Conservation (phyloP, 1,139 yeast genomes). For the Yamadazyma oceani region DNA sequence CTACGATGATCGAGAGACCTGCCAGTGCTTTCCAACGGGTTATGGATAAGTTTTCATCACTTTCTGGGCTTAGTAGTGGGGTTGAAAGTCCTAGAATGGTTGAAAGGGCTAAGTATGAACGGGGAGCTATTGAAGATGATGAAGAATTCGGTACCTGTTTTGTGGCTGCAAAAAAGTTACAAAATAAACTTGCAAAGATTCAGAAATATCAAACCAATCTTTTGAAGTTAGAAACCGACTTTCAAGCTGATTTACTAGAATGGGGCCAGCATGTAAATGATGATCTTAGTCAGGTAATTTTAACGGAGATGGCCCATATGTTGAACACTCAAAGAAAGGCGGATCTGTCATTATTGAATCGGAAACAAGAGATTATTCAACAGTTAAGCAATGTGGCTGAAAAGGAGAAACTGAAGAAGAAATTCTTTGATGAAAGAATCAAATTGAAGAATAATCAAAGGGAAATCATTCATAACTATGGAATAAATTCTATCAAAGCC, state of each 20-base stretch:
- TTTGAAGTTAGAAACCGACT: conserved; percentile 12
- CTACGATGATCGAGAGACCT: conserved; percentile 23
- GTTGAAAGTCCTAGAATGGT: neutral
- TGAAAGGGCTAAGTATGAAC: conserved; percentile 1
- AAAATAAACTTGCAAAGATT: conserved; percentile 12
- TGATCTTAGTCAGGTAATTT: conserved; percentile 5
- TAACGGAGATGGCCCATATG: conserved; percentile 12
- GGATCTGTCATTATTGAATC: conserved; percentile 1
- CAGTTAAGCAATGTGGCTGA: conserved; percentile 48
- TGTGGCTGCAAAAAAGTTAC: conserved; percentile 10
- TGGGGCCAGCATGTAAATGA: conserved; percentile 12
- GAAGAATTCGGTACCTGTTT: conserved; percentile 5
- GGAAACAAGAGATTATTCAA: conserved; percentile 18
- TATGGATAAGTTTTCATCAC: conserved; percentile 25
- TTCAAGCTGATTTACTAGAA: conserved; percentile 7
- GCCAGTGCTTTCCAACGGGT: conserved; percentile 31
- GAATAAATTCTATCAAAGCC: conserved; percentile 39
- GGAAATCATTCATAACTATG: conserved; percentile 44
- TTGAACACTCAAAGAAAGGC: conserved; percentile 8
- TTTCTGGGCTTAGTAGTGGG: conserved; percentile 17
- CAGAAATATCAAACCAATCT: conserved; percentile 12
- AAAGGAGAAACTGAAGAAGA: conserved; percentile 49
- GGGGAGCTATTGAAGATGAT: neutral
- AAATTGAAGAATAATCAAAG: conserved; percentile 35
- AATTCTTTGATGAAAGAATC: conserved; percentile 33